Evolutionary conservation across 1,284 basidiomycete species (phyloP), one percentile per base, ranked within the genome.

Genomic region (Trametes sp.): DNA sequence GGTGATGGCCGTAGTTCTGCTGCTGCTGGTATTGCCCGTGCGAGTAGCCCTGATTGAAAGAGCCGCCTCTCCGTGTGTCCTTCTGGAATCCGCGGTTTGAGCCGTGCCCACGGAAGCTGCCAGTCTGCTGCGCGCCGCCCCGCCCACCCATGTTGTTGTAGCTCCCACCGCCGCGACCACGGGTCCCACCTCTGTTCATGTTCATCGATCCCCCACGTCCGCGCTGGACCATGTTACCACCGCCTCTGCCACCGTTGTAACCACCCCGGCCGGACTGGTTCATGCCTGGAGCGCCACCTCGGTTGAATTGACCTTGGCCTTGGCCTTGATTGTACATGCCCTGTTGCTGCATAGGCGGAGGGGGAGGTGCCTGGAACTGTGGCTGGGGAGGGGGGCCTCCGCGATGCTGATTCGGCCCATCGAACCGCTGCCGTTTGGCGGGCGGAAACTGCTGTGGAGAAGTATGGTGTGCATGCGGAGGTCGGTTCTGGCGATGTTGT

Each of bases 391-490:
- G 82, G 55, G 80, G 81, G 68, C 78, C 69, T 1, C 44, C 44
- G 7, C 74, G 72, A 59, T 70, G 81, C 60, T 80, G 78, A 63
- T 78, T 85, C 0, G 91, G 89, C 7, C 87, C 88, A 72, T 95
- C 94, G 71, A 94, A 94, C 21, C 93, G 85, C 65, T 89, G 93
- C 55, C 94, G 82, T 76, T 96, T 96, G 2, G 90, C 90, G 2
- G 92, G 91, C 16, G 90, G 90, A 9, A 88, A 80, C 69, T 91
- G 87, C 66, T 90, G 88, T 31, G 87, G 85, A 4, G 88, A 84
- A 2, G 83, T 77, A 64, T 90, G 88, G 67, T 87, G 89, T 11
- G 84, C 69, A 65, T 81, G 81, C 23, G 82, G 84, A 52, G 78
- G 80, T 31, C 80, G 78, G 46, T 72, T 75, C 44, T 77, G 80